A percentile compares a stretch with the other conserved stretches of the same genome.
Evolutionary conservation across 805 yeast species (phyloP).

Genomic region (Wickerhamomyces hampshirensis): DNA sequence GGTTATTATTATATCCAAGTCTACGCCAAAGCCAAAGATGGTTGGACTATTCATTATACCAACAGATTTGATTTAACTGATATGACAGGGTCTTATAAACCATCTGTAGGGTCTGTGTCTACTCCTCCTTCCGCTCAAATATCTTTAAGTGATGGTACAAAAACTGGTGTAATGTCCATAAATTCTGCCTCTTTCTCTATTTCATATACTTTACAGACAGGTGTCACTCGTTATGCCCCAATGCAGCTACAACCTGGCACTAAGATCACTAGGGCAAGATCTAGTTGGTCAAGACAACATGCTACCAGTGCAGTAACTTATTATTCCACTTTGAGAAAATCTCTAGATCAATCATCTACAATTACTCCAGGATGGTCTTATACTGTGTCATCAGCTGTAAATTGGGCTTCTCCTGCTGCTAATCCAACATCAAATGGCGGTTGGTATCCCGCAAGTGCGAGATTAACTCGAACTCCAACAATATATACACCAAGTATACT

Average conservation of each 20-base stretch:
- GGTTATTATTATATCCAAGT: conserved; percentile 78
- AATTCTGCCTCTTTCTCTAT: conserved; percentile 54
- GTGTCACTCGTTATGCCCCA: conserved; percentile 77
- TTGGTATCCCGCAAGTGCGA: conserved; percentile 58
- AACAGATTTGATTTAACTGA: conserved; percentile 60
- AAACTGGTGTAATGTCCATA: conserved; percentile 37
- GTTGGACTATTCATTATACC: conserved; percentile 61
- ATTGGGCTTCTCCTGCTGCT: conserved; percentile 69
- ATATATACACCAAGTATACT: conserved; percentile 4
- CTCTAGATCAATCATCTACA: conserved; percentile 48
- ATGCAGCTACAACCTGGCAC: conserved; percentile 89
- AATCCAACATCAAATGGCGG: conserved; percentile 57
- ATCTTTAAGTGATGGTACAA: conserved; percentile 28
- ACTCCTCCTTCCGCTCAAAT: conserved; percentile 40
- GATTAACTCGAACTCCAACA: conserved; percentile 22
- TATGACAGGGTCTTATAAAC: conserved; percentile 58
- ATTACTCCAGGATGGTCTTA: conserved; percentile 84
- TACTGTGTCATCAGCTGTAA: conserved; percentile 54
- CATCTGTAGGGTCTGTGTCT: conserved; percentile 43
- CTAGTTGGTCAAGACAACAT: conserved; percentile 59
- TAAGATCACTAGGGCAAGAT: conserved; percentile 46
- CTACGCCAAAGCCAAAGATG: conserved; percentile 41
- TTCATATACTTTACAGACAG: conserved; percentile 77
- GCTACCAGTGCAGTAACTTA: conserved; percentile 67
- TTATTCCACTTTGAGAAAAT: conserved; percentile 40